phyloP scores from a whole-genome alignment of 1,139 yeast genomes.

The Yamadazyma jaroonii region DNA sequence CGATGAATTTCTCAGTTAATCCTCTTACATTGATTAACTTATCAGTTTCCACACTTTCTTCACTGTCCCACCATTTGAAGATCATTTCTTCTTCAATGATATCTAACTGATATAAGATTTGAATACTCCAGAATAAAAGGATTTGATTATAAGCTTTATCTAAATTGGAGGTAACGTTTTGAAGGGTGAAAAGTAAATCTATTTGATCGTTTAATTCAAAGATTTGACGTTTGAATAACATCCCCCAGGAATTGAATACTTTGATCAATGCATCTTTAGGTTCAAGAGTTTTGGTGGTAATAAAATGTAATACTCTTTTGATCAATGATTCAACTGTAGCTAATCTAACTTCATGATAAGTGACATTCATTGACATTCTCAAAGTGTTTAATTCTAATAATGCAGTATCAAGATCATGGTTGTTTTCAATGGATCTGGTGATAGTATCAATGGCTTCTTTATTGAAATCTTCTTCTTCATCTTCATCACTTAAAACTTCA shows the following conservation, averaged over 20 bases:
- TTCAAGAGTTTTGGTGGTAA: conserved; percentile 70
- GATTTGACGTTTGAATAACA: conserved; percentile 75
- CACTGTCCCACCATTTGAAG: conserved; percentile 73
- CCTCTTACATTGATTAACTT: conserved; percentile 48
- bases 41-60: conserved; percentile 39
- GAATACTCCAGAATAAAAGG: conserved; percentile 61
- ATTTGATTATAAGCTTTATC: conserved; percentile 40
- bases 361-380: conserved; percentile 95
- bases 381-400: conserved; percentile 86
- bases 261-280: conserved; percentile 74
- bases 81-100: conserved; percentile 79
- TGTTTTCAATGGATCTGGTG: conserved; percentile 84
- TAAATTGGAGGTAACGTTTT: conserved; percentile 39
- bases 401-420: conserved; percentile 92
- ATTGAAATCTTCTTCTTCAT: conserved; percentile 72
- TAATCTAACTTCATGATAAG: conserved; percentile 85
- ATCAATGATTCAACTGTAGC: conserved; percentile 78
- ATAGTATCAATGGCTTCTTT: conserved; percentile 93
- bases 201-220: conserved; percentile 76
- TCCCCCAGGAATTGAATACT: conserved; percentile 78
- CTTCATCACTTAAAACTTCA: conserved; percentile 28
- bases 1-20: conserved; percentile 70
- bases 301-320: conserved; percentile 64
- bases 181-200: conserved; percentile 65
- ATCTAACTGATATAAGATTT: conserved; percentile 74